Evolutionary conservation across 2,329 filamentous ascomycete genomes (phyloP).

Genomic region (Diaporthe amygdali): DNA sequence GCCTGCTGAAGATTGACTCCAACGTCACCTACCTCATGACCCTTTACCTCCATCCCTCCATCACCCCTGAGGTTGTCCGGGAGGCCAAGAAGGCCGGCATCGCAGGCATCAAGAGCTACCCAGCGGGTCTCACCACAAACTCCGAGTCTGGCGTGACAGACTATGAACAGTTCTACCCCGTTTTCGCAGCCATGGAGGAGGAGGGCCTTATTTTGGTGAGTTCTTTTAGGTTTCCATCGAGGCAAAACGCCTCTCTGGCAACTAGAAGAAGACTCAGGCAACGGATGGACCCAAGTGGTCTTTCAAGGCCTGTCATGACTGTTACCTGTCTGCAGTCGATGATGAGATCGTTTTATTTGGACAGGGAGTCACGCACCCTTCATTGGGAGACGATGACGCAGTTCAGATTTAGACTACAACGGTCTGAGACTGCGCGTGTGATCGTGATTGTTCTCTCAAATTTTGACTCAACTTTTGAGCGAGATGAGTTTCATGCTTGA

Average conservation of each 20-base stretch:
- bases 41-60: constrained; percentile 64
- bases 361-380: constrained; percentile 5
- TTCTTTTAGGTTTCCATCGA: not conserved
- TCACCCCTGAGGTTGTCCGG: constrained; percentile 72
- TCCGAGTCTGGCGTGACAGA: constrained; percentile 72
- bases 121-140: constrained; percentile 68
- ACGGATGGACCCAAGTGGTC: not conserved
- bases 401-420: constrained; percentile 15
- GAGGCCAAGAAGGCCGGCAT: constrained; percentile 77
- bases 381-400: constrained; percentile 10
- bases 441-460: not conserved
- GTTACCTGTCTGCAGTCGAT: not conserved
- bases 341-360: not conserved
- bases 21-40: constrained; percentile 76
- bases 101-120: constrained; percentile 74
- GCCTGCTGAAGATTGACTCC: constrained; percentile 64
- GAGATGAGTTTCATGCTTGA: not conserved
- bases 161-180: constrained; percentile 74
- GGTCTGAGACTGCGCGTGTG: constrained; percentile 2
- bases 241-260: not conserved
- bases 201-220: constrained; percentile 62
- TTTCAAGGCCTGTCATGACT: not conserved
- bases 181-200: constrained; percentile 89
- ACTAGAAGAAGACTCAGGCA: not conserved
- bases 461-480: not conserved